Percentiles rank a stretch among this genome's conserved stretches.
Evolutionary conservation across 140 eudicot genomes (phyloP).

Genomic region (Stevia rebaudiana): DNA sequence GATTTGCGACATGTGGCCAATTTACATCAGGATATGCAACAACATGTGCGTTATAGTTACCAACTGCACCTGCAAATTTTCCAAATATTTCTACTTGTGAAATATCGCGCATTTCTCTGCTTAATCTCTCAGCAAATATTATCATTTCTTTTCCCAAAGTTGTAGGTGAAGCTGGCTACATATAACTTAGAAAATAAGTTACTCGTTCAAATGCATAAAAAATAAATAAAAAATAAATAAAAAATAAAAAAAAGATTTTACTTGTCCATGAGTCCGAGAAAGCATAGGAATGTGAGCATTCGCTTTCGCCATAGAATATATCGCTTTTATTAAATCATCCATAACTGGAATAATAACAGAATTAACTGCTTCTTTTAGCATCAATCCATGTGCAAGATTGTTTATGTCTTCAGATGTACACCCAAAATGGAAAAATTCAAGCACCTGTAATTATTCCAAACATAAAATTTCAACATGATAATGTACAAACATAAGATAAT

Average conservation of each 20-base stretch:
- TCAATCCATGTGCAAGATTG: conserved; percentile 87
- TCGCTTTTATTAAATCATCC: conserved; percentile 61
- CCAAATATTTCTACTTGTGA: conserved; percentile 73
- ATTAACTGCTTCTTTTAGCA: conserved; percentile 74
- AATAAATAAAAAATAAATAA: neutral
- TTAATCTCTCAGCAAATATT: conserved; percentile 73
- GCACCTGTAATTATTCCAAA: conserved; percentile 43
- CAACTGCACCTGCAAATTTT: conserved; percentile 98
- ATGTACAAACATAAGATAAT: conserved; percentile 4
- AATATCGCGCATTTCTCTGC: conserved; percentile 48
- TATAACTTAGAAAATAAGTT: neutral
- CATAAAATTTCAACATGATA: neutral
- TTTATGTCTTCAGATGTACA: conserved; percentile 99
- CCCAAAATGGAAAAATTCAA: conserved; percentile 94
- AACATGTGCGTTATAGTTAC: conserved; percentile 89
- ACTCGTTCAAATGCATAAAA: neutral
- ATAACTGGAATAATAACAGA: conserved; percentile 56
- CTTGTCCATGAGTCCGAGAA: conserved; percentile 99
- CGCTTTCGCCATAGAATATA: conserved; percentile 55
- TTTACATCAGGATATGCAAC: conserved; percentile 76
- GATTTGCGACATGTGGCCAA: conserved; percentile 74
- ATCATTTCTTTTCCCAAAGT: conserved; percentile 95
- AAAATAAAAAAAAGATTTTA: conserved; percentile 11
- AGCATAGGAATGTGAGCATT: conserved; percentile 79
- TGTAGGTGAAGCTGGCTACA: conserved; percentile 93